Evolutionary conservation across 73 alveolate genomes (phyloP), one percentile per base, ranked within the genome.

Genomic region (Durusdinium trenchii): DNA sequence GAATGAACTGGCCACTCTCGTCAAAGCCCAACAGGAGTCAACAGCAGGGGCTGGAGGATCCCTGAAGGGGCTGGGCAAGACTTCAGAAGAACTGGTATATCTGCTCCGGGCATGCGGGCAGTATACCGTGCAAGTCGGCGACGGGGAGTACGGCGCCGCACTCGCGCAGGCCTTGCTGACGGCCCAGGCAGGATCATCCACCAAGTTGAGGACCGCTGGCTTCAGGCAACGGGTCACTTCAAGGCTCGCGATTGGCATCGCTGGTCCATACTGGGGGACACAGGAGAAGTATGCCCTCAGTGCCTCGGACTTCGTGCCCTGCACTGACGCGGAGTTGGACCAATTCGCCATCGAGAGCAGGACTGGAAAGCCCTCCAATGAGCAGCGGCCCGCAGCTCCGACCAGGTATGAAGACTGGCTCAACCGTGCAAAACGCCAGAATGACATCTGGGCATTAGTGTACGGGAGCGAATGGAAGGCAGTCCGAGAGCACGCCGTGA

Each of bases 261-360:
- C 95, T 0, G 95, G 95, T 2, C 85, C 85, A 2, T 87, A 32
- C 50, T 87, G 95, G 95, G 95, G 95, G 5, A 18, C 71, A 0
- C 95, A 62, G 43, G 82, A 57, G 61, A 38, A 62, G 86, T 69
- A 23, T 38, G 35, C 84, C 23, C 69, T 87, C 48, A 28, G 42
- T 14, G 94, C 94, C 20, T 0, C 94, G 12, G 96, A 87, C 42
- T 87, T 87, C 69, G 52, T 62, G 18, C 69, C 50, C n/a, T 71
- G 35, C 71, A 61, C 96, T 26, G 85, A 42, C 71, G 96, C 83
- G 51, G 96, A 87, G 86, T 43, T 87, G 86, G 96, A 87, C 69
- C 48, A 84, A 16, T 87, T 87, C 48, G 71, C 54, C 38, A 20
- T n/a, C 48, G 83, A 64, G 60, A n/a, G n/a, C n/a, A 9, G 83